These are phyloP conservation scores for Debaryomyces sp. DNA, from an alignment of 1,139 yeast genomes.

Conservation along the genomic window DNA sequence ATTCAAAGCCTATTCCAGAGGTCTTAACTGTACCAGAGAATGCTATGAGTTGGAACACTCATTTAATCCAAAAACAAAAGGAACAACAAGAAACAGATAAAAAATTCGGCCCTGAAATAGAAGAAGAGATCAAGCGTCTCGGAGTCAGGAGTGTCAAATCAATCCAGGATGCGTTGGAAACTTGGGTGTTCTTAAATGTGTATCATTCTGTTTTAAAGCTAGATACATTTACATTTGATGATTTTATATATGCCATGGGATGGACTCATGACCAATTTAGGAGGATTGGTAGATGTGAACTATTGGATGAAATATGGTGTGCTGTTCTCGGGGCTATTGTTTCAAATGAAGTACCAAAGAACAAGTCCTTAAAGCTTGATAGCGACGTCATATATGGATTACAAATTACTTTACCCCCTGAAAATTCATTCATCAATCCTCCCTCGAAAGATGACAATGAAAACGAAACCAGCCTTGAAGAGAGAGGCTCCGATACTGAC, in stretches of 20 bases:
- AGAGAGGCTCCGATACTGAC: slow-evolving; percentile 6
- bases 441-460: slow-evolving; percentile 32
- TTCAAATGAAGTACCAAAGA: slow-evolving; percentile 37
- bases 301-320: slow-evolving; percentile 76
- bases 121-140: slow-evolving; percentile 16
- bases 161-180: slow-evolving; percentile 56
- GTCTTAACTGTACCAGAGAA: slow-evolving; percentile 34
- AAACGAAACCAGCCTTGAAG: slow-evolving; percentile 23
- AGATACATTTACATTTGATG: slow-evolving; percentile 81
- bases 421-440: slow-evolving; percentile 27
- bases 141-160: slow-evolving; percentile 16
- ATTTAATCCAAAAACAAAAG: slow-evolving; percentile 15
- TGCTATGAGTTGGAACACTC: slow-evolving; percentile 26
- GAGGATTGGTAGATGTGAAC: slow-evolving; percentile 51
- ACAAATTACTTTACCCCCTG: slow-evolving; percentile 44
- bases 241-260: slow-evolving; percentile 64
- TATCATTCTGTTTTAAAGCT: slow-evolving; percentile 64
- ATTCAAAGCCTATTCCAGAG: slow-evolving; percentile 35
- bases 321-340: slow-evolving; percentile 52
- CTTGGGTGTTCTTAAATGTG: slow-evolving; percentile 76
- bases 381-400: slow-evolving; percentile 39
- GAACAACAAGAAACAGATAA: slow-evolving; percentile 13
- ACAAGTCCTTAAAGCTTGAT: slow-evolving; percentile 19
- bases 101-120: slow-evolving; percentile 12
- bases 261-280: slow-evolving; percentile 52